Evolutionary conservation across 495 filamentous ascomycete species (phyloP).

Genomic region (Penicillium malachiteum): DNA sequence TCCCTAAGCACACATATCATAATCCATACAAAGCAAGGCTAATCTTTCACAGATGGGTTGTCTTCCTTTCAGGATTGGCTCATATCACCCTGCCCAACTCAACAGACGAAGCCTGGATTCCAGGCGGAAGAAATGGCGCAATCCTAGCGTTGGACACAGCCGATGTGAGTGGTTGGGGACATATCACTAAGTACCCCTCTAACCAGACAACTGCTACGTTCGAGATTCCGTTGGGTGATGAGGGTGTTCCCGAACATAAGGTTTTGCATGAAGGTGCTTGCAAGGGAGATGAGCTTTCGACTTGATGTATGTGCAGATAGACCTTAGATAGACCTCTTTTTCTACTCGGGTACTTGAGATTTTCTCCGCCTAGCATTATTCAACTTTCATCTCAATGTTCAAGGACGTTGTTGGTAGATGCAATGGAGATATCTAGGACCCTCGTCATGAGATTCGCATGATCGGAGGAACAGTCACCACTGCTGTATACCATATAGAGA

Average conservation of each 20-base stretch:
- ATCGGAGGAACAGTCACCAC: not conserved
- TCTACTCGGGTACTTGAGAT: no score
- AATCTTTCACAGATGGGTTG: conserved; percentile 44
- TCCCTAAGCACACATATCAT: no score
- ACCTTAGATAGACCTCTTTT: no score
- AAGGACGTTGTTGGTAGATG: no score
- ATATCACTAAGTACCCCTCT: conserved; percentile 49
- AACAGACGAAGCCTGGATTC: conserved; percentile 34
- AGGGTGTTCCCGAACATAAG: conserved; percentile 39
- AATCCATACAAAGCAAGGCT: not conserved
- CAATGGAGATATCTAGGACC: no score
- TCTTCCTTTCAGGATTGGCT: conserved; percentile 50
- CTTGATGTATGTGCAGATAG: not conserved
- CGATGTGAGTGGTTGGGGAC: conserved; percentile 46
- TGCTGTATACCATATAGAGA: not conserved
- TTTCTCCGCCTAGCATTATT: no score
- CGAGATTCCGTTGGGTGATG: conserved; percentile 40
- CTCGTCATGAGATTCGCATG: no score
- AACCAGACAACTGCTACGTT: conserved; percentile 38
- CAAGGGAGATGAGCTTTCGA: conserved; percentile 22
- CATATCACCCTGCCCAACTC: conserved; percentile 51
- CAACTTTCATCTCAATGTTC: no score
- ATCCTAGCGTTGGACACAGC: conserved; percentile 51
- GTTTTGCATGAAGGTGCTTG: conserved; percentile 44
- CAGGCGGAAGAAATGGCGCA: conserved; percentile 45